Evolutionary conservation across 1,139 yeast species (phyloP), one percentile per base, ranked within the genome.

Genomic region (Debaryomycetaceae sp.): DNA sequence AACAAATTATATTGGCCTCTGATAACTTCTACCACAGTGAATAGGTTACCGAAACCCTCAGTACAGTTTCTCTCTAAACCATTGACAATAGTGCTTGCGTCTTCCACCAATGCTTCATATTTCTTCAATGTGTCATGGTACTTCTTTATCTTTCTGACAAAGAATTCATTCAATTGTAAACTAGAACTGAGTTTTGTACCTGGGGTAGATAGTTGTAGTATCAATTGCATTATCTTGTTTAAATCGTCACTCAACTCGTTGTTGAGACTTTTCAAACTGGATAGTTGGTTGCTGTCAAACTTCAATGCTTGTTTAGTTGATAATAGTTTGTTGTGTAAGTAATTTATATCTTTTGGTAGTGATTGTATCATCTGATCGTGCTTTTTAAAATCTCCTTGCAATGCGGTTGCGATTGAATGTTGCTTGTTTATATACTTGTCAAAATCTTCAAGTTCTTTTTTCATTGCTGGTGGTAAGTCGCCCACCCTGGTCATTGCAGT

Each of bases 401-500:
- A 71, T 41, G 87, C 87, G 39, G 89, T 93, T 6, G 96, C 85
- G 43, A 87, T 85, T 47, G 85, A 79, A 45, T 86, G 87, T 66
- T 93, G 98, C 36, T 83, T 80, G 53, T 84, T 87, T 50, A 93
- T 89, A 60, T 89, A 91, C 44, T 81, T 80, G 62, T 93, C 96
- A 46, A 91, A 72, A 50, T 83, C 85, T 59, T 89, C 95, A 37
- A 93, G 73, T 60, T 89, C 76, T 45, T 60, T 88, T 55, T 80
- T 84, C 55, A 90, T 90, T 37, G 80, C 74, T 9, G 78, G 80
- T 0, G 98, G 96, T 40, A 93, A 74, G 53, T 91, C 98, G 9
- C 87, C 83, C 3, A 91, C 93, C 44, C 95, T 76, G 0, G 97
- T 88, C 78, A 91, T 81, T 5, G 96, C 86, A 4, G 93, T 87